These are phyloP conservation scores for Tolypocladium tropicale DNA, from an alignment of 2,329 filamentous ascomycete genomes.

Conservation along the genomic window DNA sequence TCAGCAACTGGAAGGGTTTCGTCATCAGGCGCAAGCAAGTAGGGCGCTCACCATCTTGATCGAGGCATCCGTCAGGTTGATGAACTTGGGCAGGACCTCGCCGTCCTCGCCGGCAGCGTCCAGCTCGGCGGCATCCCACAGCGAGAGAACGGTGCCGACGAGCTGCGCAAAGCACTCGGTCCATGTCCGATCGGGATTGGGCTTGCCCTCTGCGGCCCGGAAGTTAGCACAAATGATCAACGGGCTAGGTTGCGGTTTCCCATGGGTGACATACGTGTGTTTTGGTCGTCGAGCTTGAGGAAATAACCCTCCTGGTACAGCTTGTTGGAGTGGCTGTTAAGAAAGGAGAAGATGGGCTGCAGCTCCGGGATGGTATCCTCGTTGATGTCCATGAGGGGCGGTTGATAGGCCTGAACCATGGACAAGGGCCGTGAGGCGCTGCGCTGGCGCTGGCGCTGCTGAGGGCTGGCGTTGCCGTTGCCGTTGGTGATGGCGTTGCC, in stretches of 20 bases:
- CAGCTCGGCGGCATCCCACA: slow-evolving; percentile 91
- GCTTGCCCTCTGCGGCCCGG: slow-evolving; percentile 59
- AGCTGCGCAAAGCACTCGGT: slow-evolving; percentile 95
- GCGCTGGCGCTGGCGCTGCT: slow-evolving; percentile 31
- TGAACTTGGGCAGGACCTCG: slow-evolving; percentile 82
- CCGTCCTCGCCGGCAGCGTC: slow-evolving; percentile 78
- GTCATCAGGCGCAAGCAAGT: not conserved
- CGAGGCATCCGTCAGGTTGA: slow-evolving; percentile 94
- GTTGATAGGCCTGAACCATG: slow-evolving; percentile 78
- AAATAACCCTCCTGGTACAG: slow-evolving; percentile 98
- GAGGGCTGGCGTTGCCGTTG: not conserved
- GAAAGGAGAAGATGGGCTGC: slow-evolving; percentile 83
- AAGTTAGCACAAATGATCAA: not conserved
- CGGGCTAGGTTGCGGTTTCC: not conserved
- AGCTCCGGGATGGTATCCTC: slow-evolving; percentile 86
- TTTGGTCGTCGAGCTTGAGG: slow-evolving; percentile 89
- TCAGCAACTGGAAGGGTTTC: not conserved
- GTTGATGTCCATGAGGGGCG: slow-evolving; percentile 74
- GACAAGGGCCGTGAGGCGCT: slow-evolving; percentile 64
- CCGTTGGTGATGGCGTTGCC: slow-evolving; percentile 15
- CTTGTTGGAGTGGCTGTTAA: slow-evolving; percentile 94
- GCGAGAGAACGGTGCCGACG: slow-evolving; percentile 84
- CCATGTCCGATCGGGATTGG: slow-evolving; percentile 81
- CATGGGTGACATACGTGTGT: slow-evolving; percentile 57
- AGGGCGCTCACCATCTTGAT: slow-evolving; percentile 75